A percentile compares a stretch with the other conserved stretches of the same genome.
These are phyloP conservation scores for Choricystis sp. DNA, from an alignment of 139 green algal genomes.

Conservation along the genomic window DNA sequence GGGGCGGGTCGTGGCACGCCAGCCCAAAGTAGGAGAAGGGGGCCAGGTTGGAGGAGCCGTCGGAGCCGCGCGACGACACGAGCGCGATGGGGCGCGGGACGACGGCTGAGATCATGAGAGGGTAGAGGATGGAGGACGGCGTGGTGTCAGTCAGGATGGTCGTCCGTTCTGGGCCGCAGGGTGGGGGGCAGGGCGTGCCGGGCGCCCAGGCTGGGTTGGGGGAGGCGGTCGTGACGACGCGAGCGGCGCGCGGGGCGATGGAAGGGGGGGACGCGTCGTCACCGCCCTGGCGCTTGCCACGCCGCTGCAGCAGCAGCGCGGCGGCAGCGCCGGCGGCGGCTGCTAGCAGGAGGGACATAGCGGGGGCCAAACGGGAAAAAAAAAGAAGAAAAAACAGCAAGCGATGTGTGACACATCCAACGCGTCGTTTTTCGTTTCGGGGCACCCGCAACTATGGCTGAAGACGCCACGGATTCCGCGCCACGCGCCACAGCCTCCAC, in stretches of 20 bases:
- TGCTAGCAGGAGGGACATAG: background rate
- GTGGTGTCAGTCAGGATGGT: background rate
- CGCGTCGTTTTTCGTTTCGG: too few relatives aligned
- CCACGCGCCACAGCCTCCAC: too few relatives aligned
- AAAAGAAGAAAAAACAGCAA: too few relatives aligned
- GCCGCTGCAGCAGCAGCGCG: too few relatives aligned
- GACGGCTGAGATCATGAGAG: conserved; percentile 61
- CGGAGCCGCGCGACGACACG: conserved; percentile 36
- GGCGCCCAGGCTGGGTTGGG: background rate
- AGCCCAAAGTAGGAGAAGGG: conserved; percentile 83
- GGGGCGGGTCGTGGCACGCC: conserved; percentile 59
- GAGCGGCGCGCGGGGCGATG: background rate
- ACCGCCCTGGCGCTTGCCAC: too few relatives aligned
- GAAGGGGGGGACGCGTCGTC: too few relatives aligned
- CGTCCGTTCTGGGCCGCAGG: background rate
- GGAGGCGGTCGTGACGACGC: background rate
- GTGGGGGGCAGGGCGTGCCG: too few relatives aligned
- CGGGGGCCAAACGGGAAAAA: background rate
- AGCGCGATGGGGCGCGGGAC: conserved; percentile 74
- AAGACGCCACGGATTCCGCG: too few relatives aligned
- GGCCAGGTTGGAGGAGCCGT: conserved; percentile 49
- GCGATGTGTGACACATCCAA: too few relatives aligned
- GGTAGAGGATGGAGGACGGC: conserved; percentile 20
- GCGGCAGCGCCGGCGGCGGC: too few relatives aligned
- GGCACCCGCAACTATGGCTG: too few relatives aligned